Evolutionary conservation across 805 yeast species (phyloP).

Genomic region (Ascoidea asiatica): DNA sequence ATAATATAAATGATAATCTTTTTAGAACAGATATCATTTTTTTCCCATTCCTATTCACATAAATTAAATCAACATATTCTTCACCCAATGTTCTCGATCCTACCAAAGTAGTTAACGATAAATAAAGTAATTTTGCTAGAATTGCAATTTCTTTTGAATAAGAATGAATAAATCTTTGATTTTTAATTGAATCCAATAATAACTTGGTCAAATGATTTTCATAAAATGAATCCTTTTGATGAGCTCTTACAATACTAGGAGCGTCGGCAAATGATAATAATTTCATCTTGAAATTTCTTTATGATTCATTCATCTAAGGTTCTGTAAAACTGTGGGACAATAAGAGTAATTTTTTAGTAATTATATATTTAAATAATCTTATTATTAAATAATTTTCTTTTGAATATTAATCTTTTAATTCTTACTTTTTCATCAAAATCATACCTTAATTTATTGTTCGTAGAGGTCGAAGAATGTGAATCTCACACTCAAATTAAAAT

Average conservation of each 20-base stretch:
- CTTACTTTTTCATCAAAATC: no score
- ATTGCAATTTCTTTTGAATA: slow-evolving; percentile 50
- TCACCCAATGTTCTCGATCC: slow-evolving; percentile 86
- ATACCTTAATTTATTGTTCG: no score
- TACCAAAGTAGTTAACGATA: slow-evolving; percentile 59
- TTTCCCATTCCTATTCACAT: slow-evolving; percentile 41
- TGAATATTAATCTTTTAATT: no score
- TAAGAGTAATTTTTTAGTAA: no score
- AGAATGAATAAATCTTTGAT: slow-evolving; percentile 51
- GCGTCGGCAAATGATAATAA: slow-evolving; percentile 83
- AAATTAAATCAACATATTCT: slow-evolving; percentile 75
- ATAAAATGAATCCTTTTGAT: slow-evolving; percentile 78
- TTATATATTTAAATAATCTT: no score
- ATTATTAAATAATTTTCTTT: no score
- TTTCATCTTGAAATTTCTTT: no score
- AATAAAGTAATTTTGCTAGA: slow-evolving; percentile 45
- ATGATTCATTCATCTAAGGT: no score
- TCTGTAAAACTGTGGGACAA: no score
- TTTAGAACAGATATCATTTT: slow-evolving; percentile 31
- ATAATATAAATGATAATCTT: slow-evolving; percentile 43
- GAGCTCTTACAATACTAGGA: slow-evolving; percentile 80
- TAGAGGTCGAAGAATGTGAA: no score
- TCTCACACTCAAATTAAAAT: no score
- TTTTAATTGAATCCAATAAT: slow-evolving; percentile 43
- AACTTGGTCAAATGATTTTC: slow-evolving; percentile 40